phyloP scores from a whole-genome alignment of 352 stramenopile species.

The Porosira glacialis region DNA sequence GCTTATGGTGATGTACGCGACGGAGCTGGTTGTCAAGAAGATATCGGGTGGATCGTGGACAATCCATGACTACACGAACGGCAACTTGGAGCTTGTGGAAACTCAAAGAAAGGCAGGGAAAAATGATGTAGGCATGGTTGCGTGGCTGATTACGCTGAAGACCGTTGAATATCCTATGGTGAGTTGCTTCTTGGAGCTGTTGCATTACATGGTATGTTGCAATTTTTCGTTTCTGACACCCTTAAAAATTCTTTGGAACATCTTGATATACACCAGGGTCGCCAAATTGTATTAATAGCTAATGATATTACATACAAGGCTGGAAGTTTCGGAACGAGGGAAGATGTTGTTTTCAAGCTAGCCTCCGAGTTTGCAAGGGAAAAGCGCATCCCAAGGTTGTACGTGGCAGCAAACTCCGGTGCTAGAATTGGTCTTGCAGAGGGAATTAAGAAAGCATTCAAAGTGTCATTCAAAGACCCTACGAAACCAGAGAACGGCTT shows the following conservation, averaged over 20 bases:
- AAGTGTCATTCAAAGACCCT: conserved; percentile 96
- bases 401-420: conserved; percentile 98
- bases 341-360: conserved; percentile 98
- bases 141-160: conserved; percentile 96
- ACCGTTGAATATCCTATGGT: conserved; percentile 95
- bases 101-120: conserved; percentile 86
- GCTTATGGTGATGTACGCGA: conserved; percentile 87
- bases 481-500: conserved; percentile 95
- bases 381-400: conserved; percentile 91
- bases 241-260: not conserved
- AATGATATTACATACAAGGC: conserved; percentile 99
- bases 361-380: conserved; percentile 90
- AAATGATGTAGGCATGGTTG: conserved; percentile 99
- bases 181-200: conserved; percentile 34
- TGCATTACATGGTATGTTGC: too few relatives aligned
- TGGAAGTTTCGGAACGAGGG: conserved; percentile 97
- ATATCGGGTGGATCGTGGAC: conserved; percentile 74
- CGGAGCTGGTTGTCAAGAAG: conserved; percentile 90
- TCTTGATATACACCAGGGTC: conserved; percentile 66
- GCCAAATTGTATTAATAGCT: conserved; percentile 97
- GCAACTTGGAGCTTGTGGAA: conserved; percentile 83
- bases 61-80: conserved; percentile 79
- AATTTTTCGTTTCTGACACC: not conserved
- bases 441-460: conserved; percentile 95
- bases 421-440: conserved; percentile 98